Conservation (phyloP, 345 rosid genomes). For the Cochlearia excelsa region DNA sequence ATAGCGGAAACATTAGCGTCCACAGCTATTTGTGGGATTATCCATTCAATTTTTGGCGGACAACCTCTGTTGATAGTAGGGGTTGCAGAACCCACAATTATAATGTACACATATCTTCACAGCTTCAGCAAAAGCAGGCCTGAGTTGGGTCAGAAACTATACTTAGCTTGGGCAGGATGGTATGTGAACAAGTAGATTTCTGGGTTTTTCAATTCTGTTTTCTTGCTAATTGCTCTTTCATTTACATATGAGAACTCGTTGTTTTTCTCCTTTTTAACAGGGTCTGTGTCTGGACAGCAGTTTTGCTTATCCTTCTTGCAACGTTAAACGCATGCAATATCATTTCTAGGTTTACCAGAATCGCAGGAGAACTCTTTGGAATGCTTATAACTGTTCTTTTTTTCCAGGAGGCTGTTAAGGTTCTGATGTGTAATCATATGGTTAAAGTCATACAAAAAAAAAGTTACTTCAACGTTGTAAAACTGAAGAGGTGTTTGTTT, state of each 20-base stretch:
- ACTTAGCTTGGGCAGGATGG: slow-evolving; percentile 92
- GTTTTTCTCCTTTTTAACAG: slow-evolving; percentile 34
- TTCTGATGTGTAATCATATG: slow-evolving; percentile 27
- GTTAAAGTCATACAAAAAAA: slow-evolving; percentile 1
- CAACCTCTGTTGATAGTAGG: slow-evolving; percentile 79
- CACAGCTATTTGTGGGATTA: slow-evolving; percentile 74
- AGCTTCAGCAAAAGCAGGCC: slow-evolving; percentile 61
- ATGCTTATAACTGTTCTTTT: slow-evolving; percentile 74
- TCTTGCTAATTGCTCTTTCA: slow-evolving; percentile 17
- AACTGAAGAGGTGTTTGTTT: slow-evolving; percentile 22
- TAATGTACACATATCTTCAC: slow-evolving; percentile 77
- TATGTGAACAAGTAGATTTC: slow-evolving; percentile 14
- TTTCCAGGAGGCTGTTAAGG: slow-evolving; percentile 83
- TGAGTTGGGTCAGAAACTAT: slow-evolving; percentile 58
- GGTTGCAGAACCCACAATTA: slow-evolving; percentile 84
- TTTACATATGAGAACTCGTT: neutral
- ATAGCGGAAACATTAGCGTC: slow-evolving; percentile 70
- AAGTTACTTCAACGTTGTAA: neutral
- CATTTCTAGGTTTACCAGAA: slow-evolving; percentile 71
- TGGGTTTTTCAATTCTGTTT: neutral
- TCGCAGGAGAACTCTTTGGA: slow-evolving; percentile 86
- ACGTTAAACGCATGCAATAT: slow-evolving; percentile 54
- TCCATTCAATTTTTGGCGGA: slow-evolving; percentile 82
- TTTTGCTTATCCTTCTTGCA: slow-evolving; percentile 64
- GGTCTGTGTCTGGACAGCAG: slow-evolving; percentile 91